Percentiles rank a stretch among this genome's conserved stretches.
These are phyloP conservation scores for Tuber borchii DNA, from an alignment of 495 filamentous ascomycete genomes.

Conservation along the genomic window DNA sequence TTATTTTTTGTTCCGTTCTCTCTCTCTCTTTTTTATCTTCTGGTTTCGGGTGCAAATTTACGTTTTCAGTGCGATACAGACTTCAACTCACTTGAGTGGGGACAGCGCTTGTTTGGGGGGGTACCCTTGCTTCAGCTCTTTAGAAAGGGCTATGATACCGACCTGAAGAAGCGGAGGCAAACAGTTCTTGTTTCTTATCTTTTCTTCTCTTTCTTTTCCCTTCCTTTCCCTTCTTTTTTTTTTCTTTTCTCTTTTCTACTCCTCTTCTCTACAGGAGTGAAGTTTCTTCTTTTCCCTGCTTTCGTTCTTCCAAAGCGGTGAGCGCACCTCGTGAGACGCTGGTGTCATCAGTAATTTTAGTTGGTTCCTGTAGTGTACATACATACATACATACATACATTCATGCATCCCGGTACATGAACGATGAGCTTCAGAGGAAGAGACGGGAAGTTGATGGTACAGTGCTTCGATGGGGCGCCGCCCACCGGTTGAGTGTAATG, in stretches of 20 bases:
- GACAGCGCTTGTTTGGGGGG: neutral
- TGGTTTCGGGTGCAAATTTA: neutral
- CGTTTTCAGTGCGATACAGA: neutral
- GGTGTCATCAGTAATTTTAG: neutral
- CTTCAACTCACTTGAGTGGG: neutral
- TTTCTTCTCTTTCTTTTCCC: neutral
- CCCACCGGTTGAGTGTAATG: too few relatives aligned
- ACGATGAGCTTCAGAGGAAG: neutral
- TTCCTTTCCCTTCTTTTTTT: neutral
- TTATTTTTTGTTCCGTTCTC: neutral
- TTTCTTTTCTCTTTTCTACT: neutral
- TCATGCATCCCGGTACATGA: neutral
- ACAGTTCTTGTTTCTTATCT: neutral
- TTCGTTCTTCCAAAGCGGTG: neutral
- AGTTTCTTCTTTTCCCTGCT: neutral
- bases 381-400: neutral
- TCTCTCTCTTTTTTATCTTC: neutral
- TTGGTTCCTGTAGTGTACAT: neutral
- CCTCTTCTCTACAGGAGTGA: too few relatives aligned
- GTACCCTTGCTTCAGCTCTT: neutral
- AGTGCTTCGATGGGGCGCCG: too few relatives aligned
- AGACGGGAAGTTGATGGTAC: neutral
- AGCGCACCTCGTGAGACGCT: neutral
- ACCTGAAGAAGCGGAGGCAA: neutral
- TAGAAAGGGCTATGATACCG: neutral